A percentile compares a stretch with the other conserved stretches of the same genome.
These are phyloP conservation scores for Telfairia occidentalis DNA, from an alignment of 331 rosid genomes.

Conservation along the genomic window DNA sequence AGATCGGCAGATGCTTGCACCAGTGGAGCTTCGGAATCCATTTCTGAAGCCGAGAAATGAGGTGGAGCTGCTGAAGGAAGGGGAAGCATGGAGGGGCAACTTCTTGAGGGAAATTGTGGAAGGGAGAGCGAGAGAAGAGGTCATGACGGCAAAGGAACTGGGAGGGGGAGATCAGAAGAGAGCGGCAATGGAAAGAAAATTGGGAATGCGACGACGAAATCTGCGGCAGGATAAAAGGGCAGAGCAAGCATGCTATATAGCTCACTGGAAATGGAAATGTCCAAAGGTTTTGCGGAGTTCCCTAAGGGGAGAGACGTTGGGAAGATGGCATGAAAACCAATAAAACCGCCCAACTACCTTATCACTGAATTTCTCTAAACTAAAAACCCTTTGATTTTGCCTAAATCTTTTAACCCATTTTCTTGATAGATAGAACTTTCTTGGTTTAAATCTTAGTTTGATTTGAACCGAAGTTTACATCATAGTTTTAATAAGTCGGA, in stretches of 20 bases:
- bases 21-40: constrained; percentile 23
- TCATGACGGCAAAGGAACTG: not conserved
- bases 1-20: constrained; percentile 33
- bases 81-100: constrained; percentile 18
- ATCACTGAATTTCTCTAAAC: not conserved
- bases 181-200: constrained; percentile 8
- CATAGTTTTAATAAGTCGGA: too few relatives aligned
- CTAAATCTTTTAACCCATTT: too few relatives aligned
- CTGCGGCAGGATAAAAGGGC: not conserved
- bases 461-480: too few relatives aligned
- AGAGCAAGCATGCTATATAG: not conserved
- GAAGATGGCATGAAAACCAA: constrained; percentile 22
- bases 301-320: constrained; percentile 31
- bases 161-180: constrained; percentile 16
- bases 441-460: too few relatives aligned
- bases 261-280: not conserved
- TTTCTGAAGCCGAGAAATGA: constrained; percentile 22
- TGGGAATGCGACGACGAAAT: constrained; percentile 9
- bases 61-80: constrained; percentile 16
- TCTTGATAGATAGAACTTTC: too few relatives aligned
- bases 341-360: constrained; percentile 34
- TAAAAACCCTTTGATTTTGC: not conserved
- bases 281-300: constrained; percentile 38
- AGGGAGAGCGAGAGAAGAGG: constrained; percentile 39
- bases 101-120: constrained; percentile 27